Evolutionary conservation across 345 rosid species (phyloP), one percentile per base, ranked within the genome.

Genomic region (Cardamine chenopodiifolia): DNA sequence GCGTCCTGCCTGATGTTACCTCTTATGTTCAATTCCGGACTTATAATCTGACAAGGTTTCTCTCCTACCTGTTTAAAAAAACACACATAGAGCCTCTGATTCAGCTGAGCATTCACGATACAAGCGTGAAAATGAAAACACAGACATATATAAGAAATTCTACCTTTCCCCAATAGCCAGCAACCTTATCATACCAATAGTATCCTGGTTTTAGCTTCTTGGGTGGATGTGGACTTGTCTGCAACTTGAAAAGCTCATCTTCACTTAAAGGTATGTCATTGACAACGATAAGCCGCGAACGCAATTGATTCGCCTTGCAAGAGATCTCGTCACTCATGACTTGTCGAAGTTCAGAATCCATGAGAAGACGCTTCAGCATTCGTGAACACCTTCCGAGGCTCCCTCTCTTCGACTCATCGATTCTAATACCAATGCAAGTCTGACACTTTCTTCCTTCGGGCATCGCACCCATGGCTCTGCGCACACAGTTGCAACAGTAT

Each of bases 81-180:
- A 62, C 73, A 79, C 14, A 47, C 62, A 40, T 17, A 74, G 58
- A 58, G 35, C 52, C 70, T 47, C 62, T 47, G 29, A 26, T 62
- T 68, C 39, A 79, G 31, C 53, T 78, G 47, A 26, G 35, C 11
- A 42, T 7, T 69, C 28, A 48, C 53, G 31, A 68, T 8, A 67
- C 4, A 61, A 63, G 7, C 55, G 14, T 20, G 57, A 72, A 32
- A 17, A 52, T 39, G 42, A 9, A 34, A 28, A 47, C 19, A n/a
- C 34, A 42, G 14, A 28, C 19, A 37, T 4, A 69, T 12, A 19
- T 62, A 66, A 29, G 67, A 54, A 57, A 40, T 68, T 80, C 2
- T 79, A 94, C 98, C 99, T 86, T 85, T 78, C 97, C 99, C 99
- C 99, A 95, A 7, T 82, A 86, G 60, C 99, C 97, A 73, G 90